Conservation (phyloP, 1,139 yeast species). For the Yamadazyma atmosphaerica region DNA sequence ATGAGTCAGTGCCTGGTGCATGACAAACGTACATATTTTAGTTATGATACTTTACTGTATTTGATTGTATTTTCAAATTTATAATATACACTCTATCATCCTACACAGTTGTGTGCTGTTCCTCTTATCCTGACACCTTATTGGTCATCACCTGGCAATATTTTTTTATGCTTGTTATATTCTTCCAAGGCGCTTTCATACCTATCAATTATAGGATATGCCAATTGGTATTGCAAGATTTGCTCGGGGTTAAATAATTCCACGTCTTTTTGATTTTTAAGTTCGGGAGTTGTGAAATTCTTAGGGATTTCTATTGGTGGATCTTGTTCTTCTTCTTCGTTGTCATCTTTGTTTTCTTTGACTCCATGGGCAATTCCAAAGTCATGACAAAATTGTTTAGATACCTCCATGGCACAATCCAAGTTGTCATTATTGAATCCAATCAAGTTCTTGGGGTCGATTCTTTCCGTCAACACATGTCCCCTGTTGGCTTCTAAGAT, state of each 20-base stretch:
- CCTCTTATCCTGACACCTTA: neutral
- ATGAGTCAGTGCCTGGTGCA: neutral
- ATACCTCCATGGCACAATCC: constrained; percentile 31
- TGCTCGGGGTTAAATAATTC: constrained; percentile 2
- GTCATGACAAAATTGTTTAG: constrained; percentile 27
- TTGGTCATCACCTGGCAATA: neutral
- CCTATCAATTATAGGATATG: constrained; percentile 8
- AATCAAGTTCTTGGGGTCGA: constrained; percentile 8
- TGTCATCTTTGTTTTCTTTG: constrained; percentile 7
- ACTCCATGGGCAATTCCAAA: constrained; percentile 22
- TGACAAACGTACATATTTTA: no score
- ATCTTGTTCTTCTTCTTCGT: constrained; percentile 11
- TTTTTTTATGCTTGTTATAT: neutral
- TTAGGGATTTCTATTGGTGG: constrained; percentile 1
- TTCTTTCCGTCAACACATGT: constrained; percentile 15
- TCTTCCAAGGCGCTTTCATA: constrained; percentile 14
- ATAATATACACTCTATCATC: constrained; percentile 1
- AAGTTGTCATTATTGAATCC: constrained; percentile 32
- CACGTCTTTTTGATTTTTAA: neutral
- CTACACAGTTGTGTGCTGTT: neutral
- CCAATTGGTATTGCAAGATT: constrained; percentile 1
- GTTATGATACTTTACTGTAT: no score
- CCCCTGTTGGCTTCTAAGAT: constrained; percentile 21
- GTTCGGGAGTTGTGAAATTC: neutral
- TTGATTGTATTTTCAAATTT: no score